Evolutionary conservation across 1,284 basidiomycete genomes (phyloP), one percentile per base, ranked within the genome.

Genomic region (Schizopora paradoxa): DNA sequence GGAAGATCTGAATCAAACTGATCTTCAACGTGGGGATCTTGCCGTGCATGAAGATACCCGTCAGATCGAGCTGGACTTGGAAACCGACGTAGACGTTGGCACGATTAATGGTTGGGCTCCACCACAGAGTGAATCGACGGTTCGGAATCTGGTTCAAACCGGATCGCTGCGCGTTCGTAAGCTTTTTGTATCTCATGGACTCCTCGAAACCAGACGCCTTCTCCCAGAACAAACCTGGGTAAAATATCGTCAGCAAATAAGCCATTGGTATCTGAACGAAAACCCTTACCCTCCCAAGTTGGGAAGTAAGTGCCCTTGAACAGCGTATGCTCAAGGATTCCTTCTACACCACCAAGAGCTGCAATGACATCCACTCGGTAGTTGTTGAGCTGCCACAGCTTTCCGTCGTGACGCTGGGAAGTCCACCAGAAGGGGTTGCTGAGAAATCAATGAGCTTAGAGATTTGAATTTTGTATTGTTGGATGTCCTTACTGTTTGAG

Each of bases 61-160:
- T 98, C 54, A 98, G 67, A 74, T 98, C 95, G 41, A 98, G 79
- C 61, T 98, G 96, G 16, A 99, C 96, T 67, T 99, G 96, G 87
- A 99, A 99, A 79, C 95, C 96, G 62, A 98, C 93, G 62, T 98
- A 98, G 65, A 98, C 93, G 62, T 98, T 99, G 45, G 94, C 93
- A 54, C 94, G 89, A 68, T 98, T 98, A 72, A 98, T 93, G 1
- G 90, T 92, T 14, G 93, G 93, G 61, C 89, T 93, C 95, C 95
- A 99, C 96, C 96, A 99, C 5, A 99, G 76, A 2, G 94, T 99
- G 73, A 99, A 99, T n/a, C 95, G 89, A 82, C 96, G 93, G 65
- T 99, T 99, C 5, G 96, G 96, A 63, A 99, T 97, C 65, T 99
- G 94, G 63, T 92, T 93, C 33, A 97, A 70, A 87, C 94, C 93